Percentiles rank a stretch among this genome's conserved stretches.
Conservation (phyloP, 225 moss, liverwort and hornwort species). For the Marchantia paleacea region DNA sequence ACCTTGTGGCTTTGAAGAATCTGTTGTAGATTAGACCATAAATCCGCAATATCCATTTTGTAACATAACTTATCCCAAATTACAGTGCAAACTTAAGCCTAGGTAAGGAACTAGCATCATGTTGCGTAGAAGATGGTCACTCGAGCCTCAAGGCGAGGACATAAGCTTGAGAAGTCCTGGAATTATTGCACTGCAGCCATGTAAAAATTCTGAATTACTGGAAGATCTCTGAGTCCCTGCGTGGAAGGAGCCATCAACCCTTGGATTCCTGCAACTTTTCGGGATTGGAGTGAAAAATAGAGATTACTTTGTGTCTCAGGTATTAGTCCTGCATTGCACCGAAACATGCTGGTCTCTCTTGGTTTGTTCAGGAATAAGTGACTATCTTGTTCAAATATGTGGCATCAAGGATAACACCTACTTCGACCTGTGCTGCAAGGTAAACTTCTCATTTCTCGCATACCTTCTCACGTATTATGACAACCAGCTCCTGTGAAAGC, state of each 20-base stretch:
- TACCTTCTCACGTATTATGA: background rate
- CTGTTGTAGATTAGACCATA: background rate
- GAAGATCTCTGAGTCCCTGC: background rate
- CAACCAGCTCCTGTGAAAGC: background rate
- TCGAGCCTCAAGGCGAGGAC: background rate
- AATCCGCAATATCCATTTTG: background rate
- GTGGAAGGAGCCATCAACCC: background rate
- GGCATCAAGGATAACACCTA: conserved; percentile 55
- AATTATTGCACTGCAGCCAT: background rate
- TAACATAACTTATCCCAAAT: background rate
- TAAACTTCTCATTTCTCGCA: conserved; percentile 19
- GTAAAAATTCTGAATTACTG: background rate
- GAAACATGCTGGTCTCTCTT: background rate
- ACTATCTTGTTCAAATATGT: conserved; percentile 76
- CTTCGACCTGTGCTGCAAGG: conserved; percentile 96
- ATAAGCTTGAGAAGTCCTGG: background rate
- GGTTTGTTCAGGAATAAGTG: conserved; percentile 46
- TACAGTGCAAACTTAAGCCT: background rate
- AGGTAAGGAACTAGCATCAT: background rate
- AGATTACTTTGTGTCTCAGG: background rate
- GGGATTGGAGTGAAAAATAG: background rate
- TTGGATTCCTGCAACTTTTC: background rate
- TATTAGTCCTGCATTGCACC: background rate
- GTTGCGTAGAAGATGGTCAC: background rate
- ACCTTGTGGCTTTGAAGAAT: background rate